These are phyloP conservation scores for Paramyrothecium roridum DNA, from an alignment of 2,329 filamentous ascomycete genomes.

Conservation along the genomic window DNA sequence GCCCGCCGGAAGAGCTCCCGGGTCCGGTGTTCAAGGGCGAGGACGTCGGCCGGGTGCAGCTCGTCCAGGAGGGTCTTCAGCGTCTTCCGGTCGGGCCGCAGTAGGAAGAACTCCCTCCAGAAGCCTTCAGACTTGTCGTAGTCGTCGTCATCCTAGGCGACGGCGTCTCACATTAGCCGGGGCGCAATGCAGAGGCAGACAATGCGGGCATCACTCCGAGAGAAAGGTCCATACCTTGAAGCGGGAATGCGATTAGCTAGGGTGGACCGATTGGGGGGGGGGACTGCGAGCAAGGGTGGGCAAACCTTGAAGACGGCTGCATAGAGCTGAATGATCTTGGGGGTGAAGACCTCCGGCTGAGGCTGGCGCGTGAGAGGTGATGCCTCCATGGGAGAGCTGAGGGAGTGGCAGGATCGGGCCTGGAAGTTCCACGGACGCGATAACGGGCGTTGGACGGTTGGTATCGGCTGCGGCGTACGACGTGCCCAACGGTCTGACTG, in stretches of 20 bases:
- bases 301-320: constrained; percentile 74
- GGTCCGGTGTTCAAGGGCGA: constrained; percentile 74
- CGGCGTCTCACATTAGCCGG: constrained; percentile 22
- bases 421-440: not conserved
- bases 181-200: constrained; percentile 10
- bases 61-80: constrained; percentile 67
- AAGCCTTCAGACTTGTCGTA: constrained; percentile 80
- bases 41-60: constrained; percentile 70
- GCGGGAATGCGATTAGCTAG: constrained; percentile 10
- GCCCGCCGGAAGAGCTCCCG: constrained; percentile 75
- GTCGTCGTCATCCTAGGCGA: constrained; percentile 57
- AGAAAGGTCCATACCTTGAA: constrained; percentile 20
- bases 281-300: constrained; percentile 5
- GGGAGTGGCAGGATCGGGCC: not conserved
- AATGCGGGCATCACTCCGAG: not conserved
- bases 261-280: constrained; percentile 4
- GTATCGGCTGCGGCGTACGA: not conserved
- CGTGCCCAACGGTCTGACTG: not conserved
- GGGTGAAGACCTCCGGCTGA: constrained; percentile 86
- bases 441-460: not conserved
- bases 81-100: constrained; percentile 71
- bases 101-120: constrained; percentile 93
- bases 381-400: constrained; percentile 62
- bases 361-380: constrained; percentile 93
- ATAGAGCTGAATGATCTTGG: constrained; percentile 91